Percentiles rank a stretch among this genome's conserved stretches.
Evolutionary conservation across 176 grass and related monocot genomes (phyloP).

Genomic region (Oryza coarctata): DNA sequence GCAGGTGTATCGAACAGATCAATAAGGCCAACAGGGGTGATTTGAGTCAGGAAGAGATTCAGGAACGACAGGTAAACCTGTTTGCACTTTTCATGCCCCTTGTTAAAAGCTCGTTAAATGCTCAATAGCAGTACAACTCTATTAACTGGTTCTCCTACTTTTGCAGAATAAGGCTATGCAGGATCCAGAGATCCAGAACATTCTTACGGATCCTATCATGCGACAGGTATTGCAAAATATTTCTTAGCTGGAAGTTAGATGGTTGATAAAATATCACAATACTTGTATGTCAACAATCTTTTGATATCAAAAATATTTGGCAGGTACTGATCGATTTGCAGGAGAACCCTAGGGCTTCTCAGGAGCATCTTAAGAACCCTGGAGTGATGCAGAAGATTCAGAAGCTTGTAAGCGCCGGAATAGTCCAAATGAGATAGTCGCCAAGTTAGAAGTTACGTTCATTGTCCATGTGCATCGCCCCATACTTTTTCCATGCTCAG

Average conservation of each 20-base stretch:
- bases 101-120: background rate
- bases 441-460: conserved; percentile 5
- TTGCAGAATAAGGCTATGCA: conserved; percentile 88
- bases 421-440: conserved; percentile 80
- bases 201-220: conserved; percentile 94
- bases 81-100: background rate
- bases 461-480: conserved; percentile 3
- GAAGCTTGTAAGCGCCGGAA: conserved; percentile 85
- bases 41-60: conserved; percentile 84
- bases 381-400: conserved; percentile 93
- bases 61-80: conserved; percentile 83
- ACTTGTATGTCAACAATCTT: background rate
- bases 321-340: conserved; percentile 92
- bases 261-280: background rate
- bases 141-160: conserved; percentile 30
- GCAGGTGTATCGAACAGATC: conserved; percentile 86
- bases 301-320: background rate
- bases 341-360: conserved; percentile 81
- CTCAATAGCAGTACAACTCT: background rate
- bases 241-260: background rate
- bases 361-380: conserved; percentile 86
- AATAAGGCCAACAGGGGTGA: conserved; percentile 95
- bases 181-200: conserved; percentile 94
- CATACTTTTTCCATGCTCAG: background rate
- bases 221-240: conserved; percentile 56